Percentiles rank a stretch among this genome's conserved stretches.
Conservation (phyloP, 1,284 basidiomycete species). For the Cystobasidium slooffiae region DNA sequence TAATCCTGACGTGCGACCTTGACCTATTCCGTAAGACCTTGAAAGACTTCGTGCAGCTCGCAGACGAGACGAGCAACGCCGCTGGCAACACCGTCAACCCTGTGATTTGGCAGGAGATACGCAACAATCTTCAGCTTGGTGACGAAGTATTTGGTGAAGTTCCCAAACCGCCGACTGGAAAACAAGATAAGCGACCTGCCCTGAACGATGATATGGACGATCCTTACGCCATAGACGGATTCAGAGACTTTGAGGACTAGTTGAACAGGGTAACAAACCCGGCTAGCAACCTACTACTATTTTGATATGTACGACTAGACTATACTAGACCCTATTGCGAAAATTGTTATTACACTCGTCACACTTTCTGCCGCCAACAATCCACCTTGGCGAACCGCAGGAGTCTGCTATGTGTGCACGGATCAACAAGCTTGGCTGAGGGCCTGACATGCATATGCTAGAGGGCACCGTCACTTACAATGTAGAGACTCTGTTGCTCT, state of each 20-base stretch:
- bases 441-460: too few relatives aligned
- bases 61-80: background rate
- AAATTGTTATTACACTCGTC: too few relatives aligned
- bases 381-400: too few relatives aligned
- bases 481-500: too few relatives aligned
- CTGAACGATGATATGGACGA: conserved; percentile 5
- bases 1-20: background rate
- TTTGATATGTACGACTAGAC: too few relatives aligned
- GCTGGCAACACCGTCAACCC: background rate
- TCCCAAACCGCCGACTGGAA: background rate
- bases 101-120: background rate
- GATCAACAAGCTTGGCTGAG: too few relatives aligned
- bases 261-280: background rate
- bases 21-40: background rate
- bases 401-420: too few relatives aligned
- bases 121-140: background rate
- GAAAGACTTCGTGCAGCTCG: background rate
- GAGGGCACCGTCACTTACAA: too few relatives aligned
- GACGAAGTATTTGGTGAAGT: background rate
- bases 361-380: too few relatives aligned
- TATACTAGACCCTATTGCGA: too few relatives aligned
- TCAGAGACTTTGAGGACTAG: background rate
- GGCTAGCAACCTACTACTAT: too few relatives aligned
- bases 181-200: conserved; percentile 1
- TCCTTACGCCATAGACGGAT: background rate